Evolutionary conservation across 2,329 filamentous ascomycete species (phyloP).

Genomic region (Phialocephala sp.): DNA sequence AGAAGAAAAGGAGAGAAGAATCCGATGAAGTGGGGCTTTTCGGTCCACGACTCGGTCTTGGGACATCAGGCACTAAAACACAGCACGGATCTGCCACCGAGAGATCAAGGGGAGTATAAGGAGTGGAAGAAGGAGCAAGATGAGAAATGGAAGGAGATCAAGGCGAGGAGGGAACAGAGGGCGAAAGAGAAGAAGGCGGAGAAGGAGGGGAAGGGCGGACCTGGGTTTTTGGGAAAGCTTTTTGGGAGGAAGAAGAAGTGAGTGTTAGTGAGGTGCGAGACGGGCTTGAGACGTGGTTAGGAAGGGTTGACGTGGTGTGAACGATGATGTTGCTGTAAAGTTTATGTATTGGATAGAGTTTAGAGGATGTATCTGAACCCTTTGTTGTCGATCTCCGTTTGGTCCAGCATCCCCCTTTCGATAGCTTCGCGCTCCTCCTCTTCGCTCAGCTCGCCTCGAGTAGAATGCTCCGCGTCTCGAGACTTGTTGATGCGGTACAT

Average conservation of each 20-base stretch:
- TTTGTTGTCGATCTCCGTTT: slow-evolving; percentile 61
- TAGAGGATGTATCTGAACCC: slow-evolving; percentile 58
- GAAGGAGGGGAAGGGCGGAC: no score
- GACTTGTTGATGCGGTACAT: slow-evolving; percentile 61
- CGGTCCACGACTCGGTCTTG: background rate
- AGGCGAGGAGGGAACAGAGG: no score
- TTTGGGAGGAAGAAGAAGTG: background rate
- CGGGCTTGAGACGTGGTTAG: background rate
- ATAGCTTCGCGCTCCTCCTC: slow-evolving; percentile 57
- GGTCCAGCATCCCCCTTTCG: slow-evolving; percentile 60
- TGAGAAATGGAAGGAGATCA: no score
- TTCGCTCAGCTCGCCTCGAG: slow-evolving; percentile 36
- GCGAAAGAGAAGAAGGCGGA: no score
- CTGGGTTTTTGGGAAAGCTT: background rate
- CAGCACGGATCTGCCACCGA: slow-evolving; percentile 1
- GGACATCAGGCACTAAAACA: background rate
- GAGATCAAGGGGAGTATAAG: background rate
- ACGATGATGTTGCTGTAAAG: background rate
- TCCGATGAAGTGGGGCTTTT: slow-evolving; percentile 7
- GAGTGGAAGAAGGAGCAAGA: background rate
- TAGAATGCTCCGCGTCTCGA: slow-evolving; percentile 52
- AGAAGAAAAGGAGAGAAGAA: slow-evolving; percentile 10
- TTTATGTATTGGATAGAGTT: background rate
- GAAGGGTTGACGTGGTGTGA: background rate
- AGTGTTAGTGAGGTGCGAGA: background rate